These are phyloP conservation scores for Corymbia maculata DNA, from an alignment of 345 rosid genomes.

Conservation along the genomic window DNA sequence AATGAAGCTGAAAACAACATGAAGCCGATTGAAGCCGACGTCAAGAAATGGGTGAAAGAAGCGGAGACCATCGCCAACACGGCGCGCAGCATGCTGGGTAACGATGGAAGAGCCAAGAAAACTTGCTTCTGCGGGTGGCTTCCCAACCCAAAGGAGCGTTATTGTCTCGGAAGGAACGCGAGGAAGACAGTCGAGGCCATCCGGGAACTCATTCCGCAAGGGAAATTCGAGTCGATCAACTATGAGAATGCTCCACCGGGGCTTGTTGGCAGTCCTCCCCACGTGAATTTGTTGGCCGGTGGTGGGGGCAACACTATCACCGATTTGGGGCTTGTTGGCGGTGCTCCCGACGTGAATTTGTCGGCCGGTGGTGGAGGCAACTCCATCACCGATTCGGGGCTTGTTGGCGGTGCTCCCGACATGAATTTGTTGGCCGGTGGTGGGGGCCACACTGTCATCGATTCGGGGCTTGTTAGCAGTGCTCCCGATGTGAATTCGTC, in stretches of 20 bases:
- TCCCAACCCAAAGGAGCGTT: fast-evolving
- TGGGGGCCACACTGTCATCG: too few species aligned
- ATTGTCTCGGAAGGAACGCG: not conserved
- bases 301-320: not conserved
- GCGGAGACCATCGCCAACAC: not conserved
- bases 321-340: too few species aligned
- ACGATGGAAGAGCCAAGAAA: not conserved
- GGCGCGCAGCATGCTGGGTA: fast-evolving
- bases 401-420: too few species aligned
- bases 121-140: not conserved
- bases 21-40: fast-evolving
- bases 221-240: not conserved
- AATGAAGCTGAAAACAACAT: fast-evolving
- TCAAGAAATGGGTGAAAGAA: not conserved
- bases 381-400: not conserved
- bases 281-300: too few species aligned
- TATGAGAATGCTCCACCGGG: too few species aligned
- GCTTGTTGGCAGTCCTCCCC: not conserved
- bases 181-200: not conserved
- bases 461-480: not conserved
- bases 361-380: too few species aligned
- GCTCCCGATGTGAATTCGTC: fast-evolving
- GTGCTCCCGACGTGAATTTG: too few species aligned
- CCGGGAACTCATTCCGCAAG: fast-evolving
- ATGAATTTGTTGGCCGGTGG: too few species aligned